Base-by-base conservation (phyloP, 75 land plant species). In the Pseudotsuga menziesii region DNA sequence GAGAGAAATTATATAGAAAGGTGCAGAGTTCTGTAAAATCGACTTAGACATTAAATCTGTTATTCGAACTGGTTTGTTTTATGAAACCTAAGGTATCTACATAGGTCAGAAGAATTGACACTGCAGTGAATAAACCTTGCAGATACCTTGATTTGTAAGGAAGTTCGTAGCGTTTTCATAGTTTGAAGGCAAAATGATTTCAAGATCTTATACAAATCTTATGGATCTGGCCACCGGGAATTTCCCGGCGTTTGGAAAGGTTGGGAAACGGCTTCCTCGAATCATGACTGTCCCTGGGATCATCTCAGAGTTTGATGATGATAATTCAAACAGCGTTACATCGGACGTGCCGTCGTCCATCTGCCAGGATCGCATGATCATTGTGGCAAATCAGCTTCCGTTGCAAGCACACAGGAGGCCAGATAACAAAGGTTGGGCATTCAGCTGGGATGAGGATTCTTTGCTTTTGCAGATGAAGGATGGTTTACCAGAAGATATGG, bases 391-490 rank as follows among this genome's bases (percentile, higher is more conserved):
- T 76, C 88, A 88, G 78, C 87, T 92, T n/a, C 94, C 94, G 0
- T 70, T 92, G 59, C 78, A 83, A 3, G 90, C 85, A 0, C 81
- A 88, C 35, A 85, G 83, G 25, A 64, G 83, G 39, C 41, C 74
- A 3, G 89, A 80, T 57, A 72, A 41, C 16, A 62, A 58, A 27
- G 79, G 77, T 2, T 88, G 94, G 92, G 26, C 69, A 60, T 92
- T 92, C 78, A 88, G 84, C 61, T 90, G 92, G 94, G 94, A 92
- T 57, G 93, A 92, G 57, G 90, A 90, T 61, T 92, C 94, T 1
- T 79, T 92, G 39, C 85, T 92, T n/a, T 63, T 88, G 61, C 92
- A 90, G 63, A 82, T 90, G 25, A 92, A 88, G 76, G 94, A 90
- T 75, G 94, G 94, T 0, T 77, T 92, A 16, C 88, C 87, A 23